phyloP scores from a whole-genome alignment of 352 stramenopile species.

The Phytopythium oedochilum region DNA sequence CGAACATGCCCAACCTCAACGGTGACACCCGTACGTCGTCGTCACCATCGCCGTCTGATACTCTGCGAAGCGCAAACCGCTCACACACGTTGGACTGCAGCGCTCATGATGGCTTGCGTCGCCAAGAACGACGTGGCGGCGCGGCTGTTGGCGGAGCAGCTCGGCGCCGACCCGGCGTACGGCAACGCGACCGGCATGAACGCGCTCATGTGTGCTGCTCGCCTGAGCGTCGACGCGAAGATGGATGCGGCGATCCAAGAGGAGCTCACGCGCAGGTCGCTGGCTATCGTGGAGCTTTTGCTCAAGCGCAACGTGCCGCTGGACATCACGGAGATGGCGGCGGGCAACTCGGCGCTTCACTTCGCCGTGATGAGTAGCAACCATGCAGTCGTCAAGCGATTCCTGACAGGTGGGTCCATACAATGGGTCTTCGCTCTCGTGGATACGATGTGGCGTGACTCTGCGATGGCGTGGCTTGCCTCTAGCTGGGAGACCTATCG shows the following conservation, averaged over 20 bases:
- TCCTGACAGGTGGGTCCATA: conserved; percentile 15
- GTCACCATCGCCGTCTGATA: too few relatives aligned
- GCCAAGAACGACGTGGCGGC: conserved; percentile 62
- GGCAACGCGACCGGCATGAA: conserved; percentile 59
- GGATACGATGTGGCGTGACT: neutral
- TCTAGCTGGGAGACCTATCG: neutral
- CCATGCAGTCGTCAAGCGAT: conserved; percentile 24
- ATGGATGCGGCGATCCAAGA: conserved; percentile 14
- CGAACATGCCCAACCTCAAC: conserved; percentile 61
- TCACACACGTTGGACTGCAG: too few relatives aligned
- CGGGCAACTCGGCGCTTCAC: conserved; percentile 66
- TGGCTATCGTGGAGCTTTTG: conserved; percentile 43
- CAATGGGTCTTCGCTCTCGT: neutral
- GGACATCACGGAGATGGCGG: conserved; percentile 35
- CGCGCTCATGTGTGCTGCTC: conserved; percentile 74
- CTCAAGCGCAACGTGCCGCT: conserved; percentile 32
- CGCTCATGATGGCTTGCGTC: conserved; percentile 84
- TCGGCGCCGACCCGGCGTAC: conserved; percentile 31
- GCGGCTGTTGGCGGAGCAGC: conserved; percentile 32
- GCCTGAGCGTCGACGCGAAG: conserved; percentile 31
- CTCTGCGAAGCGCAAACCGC: too few relatives aligned
- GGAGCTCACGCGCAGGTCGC: conserved; percentile 39
- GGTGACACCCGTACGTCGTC: conserved; percentile 63
- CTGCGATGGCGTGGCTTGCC: neutral
- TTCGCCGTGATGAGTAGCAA: conserved; percentile 72